Evolutionary conservation across 768 basidiomycete genomes (phyloP).

Genomic region (Basidioascus undulatus): DNA sequence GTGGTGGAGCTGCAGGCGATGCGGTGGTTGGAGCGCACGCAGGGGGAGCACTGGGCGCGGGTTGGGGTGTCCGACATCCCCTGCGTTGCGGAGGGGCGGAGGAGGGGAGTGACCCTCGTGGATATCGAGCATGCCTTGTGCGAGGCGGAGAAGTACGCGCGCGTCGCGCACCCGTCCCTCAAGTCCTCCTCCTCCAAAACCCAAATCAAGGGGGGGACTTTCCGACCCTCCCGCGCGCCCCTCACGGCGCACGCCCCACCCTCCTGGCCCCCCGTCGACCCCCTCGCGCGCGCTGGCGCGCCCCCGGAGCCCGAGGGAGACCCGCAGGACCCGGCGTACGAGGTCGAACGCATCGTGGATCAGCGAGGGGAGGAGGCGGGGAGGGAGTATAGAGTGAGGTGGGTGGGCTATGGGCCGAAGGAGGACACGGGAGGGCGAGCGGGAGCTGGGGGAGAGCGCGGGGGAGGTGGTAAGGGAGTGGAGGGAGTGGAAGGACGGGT

Average conservation of each 20-base stretch:
- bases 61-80: conserved; percentile 16
- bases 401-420: conserved; percentile 29
- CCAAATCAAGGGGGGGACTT: conserved; percentile 20
- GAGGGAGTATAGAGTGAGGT: conserved; percentile 28
- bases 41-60: no score
- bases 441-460: conserved; percentile 26
- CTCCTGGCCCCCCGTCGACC: conserved; percentile 36
- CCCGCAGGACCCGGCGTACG: conserved; percentile 29
- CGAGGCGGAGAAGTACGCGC: conserved; percentile 53
- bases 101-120: conserved; percentile 28
- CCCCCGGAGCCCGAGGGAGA: conserved; percentile 16
- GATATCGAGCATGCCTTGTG: conserved; percentile 60
- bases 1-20: no score
- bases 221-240: conserved; percentile 19
- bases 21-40: no score
- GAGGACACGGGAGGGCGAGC: conserved; percentile 36
- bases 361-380: conserved; percentile 21
- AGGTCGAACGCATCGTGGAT: conserved; percentile 19
- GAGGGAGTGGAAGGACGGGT: no score
- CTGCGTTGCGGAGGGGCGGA: conserved; percentile 7
- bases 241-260: conserved; percentile 15
- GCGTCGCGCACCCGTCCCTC: conserved; percentile 28
- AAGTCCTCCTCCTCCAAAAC: conserved; percentile 21
- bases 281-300: conserved; percentile 23
- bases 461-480: conserved; percentile 25